Percentiles rank a stretch among this genome's conserved stretches.
phyloP scores from a whole-genome alignment of 768 basidiomycete species.

The Podaxis sp. region DNA sequence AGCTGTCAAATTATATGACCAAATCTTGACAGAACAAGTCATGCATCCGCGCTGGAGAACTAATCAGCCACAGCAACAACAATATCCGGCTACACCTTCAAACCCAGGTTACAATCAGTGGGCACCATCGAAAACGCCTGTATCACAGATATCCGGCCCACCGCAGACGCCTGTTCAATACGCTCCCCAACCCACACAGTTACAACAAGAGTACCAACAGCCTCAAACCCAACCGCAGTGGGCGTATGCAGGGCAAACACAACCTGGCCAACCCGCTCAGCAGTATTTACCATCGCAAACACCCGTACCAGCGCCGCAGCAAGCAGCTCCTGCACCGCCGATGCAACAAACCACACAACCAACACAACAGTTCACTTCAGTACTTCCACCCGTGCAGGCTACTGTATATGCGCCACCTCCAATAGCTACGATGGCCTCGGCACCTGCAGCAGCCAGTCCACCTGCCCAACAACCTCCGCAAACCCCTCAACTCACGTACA shows the following conservation, averaged over 20 bases:
- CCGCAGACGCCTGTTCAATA: constrained; percentile 34
- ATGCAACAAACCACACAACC: constrained; percentile 28
- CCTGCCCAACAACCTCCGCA: constrained; percentile 16
- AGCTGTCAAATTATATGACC: constrained; percentile 90
- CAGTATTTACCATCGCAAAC: constrained; percentile 19
- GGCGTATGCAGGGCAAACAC: constrained; percentile 15
- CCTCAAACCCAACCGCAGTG: constrained; percentile 18
- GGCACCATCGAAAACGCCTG: constrained; percentile 16
- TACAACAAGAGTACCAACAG: constrained; percentile 21
- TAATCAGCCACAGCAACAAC: constrained; percentile 24
- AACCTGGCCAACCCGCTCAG: constrained; percentile 22
- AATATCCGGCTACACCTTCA: constrained; percentile 19
- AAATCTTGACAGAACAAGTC: constrained; percentile 81
- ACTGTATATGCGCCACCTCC: constrained; percentile 18
- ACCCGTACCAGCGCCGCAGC: constrained; percentile 24
- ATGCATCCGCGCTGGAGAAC: constrained; percentile 67
- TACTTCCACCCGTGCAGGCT: constrained; percentile 18
- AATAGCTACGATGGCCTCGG: constrained; percentile 24
- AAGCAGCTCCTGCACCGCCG: constrained; percentile 26
- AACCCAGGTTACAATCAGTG: constrained; percentile 17
- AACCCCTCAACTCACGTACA: constrained; percentile 10
- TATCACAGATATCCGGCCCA: constrained; percentile 20
- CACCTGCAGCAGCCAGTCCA: constrained; percentile 20
- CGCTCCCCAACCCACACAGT: constrained; percentile 27
- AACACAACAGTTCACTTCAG: constrained; percentile 13